phyloP scores from a whole-genome alignment of 331 rosid species.

The Arachis monticola region DNA sequence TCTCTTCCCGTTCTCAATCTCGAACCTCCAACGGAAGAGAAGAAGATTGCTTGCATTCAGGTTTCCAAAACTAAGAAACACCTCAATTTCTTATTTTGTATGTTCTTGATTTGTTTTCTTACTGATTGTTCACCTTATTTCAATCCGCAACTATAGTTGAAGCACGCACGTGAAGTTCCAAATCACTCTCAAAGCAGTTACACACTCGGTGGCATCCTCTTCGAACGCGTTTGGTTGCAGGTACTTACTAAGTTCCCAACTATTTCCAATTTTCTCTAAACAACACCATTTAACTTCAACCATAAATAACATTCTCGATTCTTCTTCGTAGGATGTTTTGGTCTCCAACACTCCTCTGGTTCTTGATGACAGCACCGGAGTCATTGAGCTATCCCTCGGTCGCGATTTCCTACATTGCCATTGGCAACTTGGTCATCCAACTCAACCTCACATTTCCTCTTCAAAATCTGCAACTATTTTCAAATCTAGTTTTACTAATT shows the following conservation, averaged over 20 bases:
- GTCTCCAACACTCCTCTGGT: conserved; percentile 47
- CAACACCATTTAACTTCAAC: neutral
- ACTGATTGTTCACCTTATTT: no score
- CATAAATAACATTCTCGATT: no score
- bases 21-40: no score
- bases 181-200: conserved; percentile 49
- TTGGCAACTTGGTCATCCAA: conserved; percentile 62
- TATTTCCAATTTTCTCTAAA: neutral
- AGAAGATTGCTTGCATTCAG: no score
- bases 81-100: no score
- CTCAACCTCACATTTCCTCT: neutral
- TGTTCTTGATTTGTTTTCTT: no score
- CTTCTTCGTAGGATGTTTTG: conserved; percentile 56
- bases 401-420: conserved; percentile 55
- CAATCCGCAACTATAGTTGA: conserved; percentile 36
- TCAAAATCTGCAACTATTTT: neutral
- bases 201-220: conserved; percentile 69
- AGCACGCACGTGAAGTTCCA: conserved; percentile 53
- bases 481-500: no score
- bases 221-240: conserved; percentile 92
- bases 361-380: conserved; percentile 83
- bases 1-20: no score
- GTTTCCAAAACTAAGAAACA: no score
- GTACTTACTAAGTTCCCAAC: conserved; percentile 19
- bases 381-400: conserved; percentile 60